These are phyloP conservation scores for Casuarina glauca DNA, from an alignment of 306 rosid species.

Conservation along the genomic window DNA sequence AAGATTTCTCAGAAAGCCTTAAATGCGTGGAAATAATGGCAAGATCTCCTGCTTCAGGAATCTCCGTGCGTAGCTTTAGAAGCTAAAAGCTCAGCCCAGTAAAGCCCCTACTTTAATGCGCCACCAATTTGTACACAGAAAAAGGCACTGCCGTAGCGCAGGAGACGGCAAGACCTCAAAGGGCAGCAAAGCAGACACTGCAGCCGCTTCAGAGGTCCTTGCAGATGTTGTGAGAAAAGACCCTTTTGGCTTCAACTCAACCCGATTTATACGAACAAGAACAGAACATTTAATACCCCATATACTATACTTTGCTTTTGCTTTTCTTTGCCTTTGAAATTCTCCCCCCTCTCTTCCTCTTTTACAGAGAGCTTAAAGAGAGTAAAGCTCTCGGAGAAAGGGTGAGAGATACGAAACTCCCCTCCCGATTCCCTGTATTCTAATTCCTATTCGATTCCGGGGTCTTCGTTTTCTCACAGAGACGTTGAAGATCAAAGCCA, in stretches of 20 bases:
- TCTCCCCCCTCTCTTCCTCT: conserved; percentile 6
- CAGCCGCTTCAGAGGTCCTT: conserved; percentile 7
- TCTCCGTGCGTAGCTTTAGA: conserved; percentile 20
- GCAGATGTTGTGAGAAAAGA: conserved; percentile 32
- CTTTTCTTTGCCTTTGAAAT: conserved; percentile 20
- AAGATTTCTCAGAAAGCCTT: conserved; percentile 28
- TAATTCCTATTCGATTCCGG: conserved; percentile 64
- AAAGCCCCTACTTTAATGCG: conserved; percentile 53
- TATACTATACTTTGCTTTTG: background rate
- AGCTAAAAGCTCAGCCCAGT: conserved; percentile 14
- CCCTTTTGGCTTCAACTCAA: conserved; percentile 47
- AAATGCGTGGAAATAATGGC: conserved; percentile 45
- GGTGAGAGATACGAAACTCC: conserved; percentile 38
- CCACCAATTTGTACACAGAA: conserved; percentile 56
- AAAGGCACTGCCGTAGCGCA: conserved; percentile 43
- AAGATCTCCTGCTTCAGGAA: conserved; percentile 19
- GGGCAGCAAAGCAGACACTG: conserved; percentile 43
- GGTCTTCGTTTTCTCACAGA: conserved; percentile 42
- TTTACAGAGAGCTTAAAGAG: conserved; percentile 18
- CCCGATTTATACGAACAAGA: conserved; percentile 15
- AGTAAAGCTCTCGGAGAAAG: background rate
- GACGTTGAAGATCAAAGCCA: conserved; percentile 55
- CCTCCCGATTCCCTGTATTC: conserved; percentile 40
- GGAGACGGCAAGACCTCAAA: conserved; percentile 72
- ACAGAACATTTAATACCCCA: background rate